Base-by-base conservation (phyloP, 805 yeast genomes). In the Candida loeiensis region DNA sequence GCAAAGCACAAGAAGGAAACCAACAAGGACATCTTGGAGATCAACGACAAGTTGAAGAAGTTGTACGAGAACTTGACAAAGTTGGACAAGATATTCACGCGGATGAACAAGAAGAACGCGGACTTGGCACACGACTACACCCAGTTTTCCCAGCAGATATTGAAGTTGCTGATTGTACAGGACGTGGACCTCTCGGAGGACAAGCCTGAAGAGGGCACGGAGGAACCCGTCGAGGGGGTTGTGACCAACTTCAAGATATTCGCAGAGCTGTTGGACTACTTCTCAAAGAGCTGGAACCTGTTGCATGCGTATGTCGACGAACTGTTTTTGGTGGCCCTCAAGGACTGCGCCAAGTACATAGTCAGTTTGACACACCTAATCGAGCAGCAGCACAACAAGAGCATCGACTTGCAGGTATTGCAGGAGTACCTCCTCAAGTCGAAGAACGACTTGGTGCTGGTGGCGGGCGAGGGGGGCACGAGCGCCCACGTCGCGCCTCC, bases 311-410 rank as follows among this genome's bases (percentile, higher is more conserved):
- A 67, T 36, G 69, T 88, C 41, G 96, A 91, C 53, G 84, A 81
- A 49, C 82, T 88, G 28, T 93, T 87, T 54, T 71, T 88, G 36
- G 85, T 86, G 2, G 80, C 95, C 9, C 64, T 93, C 48, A 83
- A 85, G 49, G 98, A 93, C 60, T 73, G 93, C 62, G 88, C 91
- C 46, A 90, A 86, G 61, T 93, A 66, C 45, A 67, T 69, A 35
- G 54, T 69, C 4, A 58, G 66, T 21, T 56, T 69, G 34, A 63
- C 71, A 53, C 77, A 74, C 45, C 65, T 91, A 43, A 76, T 93
- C 39, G 89, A 84, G 55, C 72, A 85, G 41, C 88, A 91, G 48
- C 98, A 91, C 54, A 89, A 88, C 56, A 90, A 90, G 59, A 90
- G 86, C 51, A 76, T 91, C 19, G 99, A 91, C 58, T 82, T 83